phyloP scores from a whole-genome alignment of 371 early-diverging fungal genomes.

The Apophysomyces trapeziformis region DNA sequence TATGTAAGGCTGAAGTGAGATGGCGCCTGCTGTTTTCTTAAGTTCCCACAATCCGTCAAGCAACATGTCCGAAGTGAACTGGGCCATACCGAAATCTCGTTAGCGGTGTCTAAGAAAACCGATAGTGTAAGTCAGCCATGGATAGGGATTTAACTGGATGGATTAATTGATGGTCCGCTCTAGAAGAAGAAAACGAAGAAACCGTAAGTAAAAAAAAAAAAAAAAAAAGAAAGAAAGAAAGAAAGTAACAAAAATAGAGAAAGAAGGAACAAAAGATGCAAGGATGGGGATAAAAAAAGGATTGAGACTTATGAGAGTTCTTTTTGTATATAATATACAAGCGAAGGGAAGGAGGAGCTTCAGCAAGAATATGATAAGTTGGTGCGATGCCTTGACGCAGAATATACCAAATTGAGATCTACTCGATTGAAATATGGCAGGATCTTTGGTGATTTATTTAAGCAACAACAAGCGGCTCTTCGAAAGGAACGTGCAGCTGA shows the following conservation, averaged over 20 bases:
- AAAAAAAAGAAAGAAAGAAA: not conserved
- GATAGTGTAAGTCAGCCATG: slow-evolving; percentile 3
- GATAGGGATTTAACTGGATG: not conserved
- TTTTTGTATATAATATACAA: not conserved
- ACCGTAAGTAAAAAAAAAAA: not conserved
- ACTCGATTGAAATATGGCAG: slow-evolving; percentile 16
- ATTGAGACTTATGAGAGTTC: no score
- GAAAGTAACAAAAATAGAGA: no score
- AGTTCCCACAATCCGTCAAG: not conserved
- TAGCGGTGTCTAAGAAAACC: slow-evolving; percentile 1
- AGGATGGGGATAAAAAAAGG: no score
- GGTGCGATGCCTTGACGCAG: slow-evolving; percentile 12
- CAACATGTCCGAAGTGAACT: slow-evolving; percentile 8
- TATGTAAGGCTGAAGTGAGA: slow-evolving; percentile 1
- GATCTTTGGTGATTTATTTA: slow-evolving; percentile 8
- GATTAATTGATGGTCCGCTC: slow-evolving; percentile 5
- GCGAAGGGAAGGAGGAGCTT: not conserved
- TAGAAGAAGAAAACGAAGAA: slow-evolving; percentile 8
- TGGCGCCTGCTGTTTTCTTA: not conserved
- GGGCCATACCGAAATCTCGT: slow-evolving; percentile 1
- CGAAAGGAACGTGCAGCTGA: slow-evolving; percentile 23
- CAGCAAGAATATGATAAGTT: slow-evolving; percentile 1
- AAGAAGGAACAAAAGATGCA: no score
- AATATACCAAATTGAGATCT: slow-evolving; percentile 16
- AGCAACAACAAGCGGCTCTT: slow-evolving; percentile 3